These are phyloP conservation scores for Aaosphaeria arxii DNA, from an alignment of 2,329 filamentous ascomycete genomes.

Conservation along the genomic window DNA sequence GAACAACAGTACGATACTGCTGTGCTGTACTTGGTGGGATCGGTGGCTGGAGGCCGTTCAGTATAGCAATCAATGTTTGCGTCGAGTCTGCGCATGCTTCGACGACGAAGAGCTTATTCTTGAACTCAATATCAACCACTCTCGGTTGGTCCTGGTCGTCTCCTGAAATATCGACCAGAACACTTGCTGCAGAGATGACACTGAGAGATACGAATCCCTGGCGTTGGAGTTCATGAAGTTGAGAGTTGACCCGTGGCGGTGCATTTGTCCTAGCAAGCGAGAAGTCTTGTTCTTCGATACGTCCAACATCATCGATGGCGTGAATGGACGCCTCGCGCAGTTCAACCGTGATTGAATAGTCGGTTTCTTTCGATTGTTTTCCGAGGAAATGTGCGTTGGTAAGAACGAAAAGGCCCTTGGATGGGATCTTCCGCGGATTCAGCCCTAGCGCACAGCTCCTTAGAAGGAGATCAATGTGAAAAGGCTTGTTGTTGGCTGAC, in stretches of 20 bases:
- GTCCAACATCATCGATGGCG: constrained; percentile 71
- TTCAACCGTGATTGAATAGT: constrained; percentile 62
- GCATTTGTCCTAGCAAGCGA: constrained; percentile 3
- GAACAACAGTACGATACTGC: constrained; percentile 86
- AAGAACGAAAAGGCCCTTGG: constrained; percentile 76
- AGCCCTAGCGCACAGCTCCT: constrained; percentile 80
- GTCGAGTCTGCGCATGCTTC: constrained; percentile 98
- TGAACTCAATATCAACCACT: constrained; percentile 74
- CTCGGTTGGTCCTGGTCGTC: constrained; percentile 59
- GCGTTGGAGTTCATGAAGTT: constrained; percentile 51
- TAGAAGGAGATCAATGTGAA: constrained; percentile 71
- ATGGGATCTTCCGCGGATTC: constrained; percentile 71
- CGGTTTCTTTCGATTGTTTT: constrained; percentile 62
- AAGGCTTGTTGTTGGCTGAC: constrained; percentile 27
- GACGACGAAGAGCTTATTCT: constrained; percentile 81
- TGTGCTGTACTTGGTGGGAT: constrained; percentile 76
- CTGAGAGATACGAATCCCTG: constrained; percentile 83
- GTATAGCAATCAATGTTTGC: constrained; percentile 78
- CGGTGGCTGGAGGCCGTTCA: constrained; percentile 79
- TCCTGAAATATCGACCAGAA: constrained; percentile 59
- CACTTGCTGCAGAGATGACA: constrained; percentile 78
- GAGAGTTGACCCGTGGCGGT: constrained; percentile 32
- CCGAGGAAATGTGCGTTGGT: constrained; percentile 74
- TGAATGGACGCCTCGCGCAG: constrained; percentile 80
- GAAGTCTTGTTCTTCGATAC: constrained; percentile 31